Evolutionary conservation across 1,284 basidiomycete genomes (phyloP).

Genomic region (Tylopilus sp.): DNA sequence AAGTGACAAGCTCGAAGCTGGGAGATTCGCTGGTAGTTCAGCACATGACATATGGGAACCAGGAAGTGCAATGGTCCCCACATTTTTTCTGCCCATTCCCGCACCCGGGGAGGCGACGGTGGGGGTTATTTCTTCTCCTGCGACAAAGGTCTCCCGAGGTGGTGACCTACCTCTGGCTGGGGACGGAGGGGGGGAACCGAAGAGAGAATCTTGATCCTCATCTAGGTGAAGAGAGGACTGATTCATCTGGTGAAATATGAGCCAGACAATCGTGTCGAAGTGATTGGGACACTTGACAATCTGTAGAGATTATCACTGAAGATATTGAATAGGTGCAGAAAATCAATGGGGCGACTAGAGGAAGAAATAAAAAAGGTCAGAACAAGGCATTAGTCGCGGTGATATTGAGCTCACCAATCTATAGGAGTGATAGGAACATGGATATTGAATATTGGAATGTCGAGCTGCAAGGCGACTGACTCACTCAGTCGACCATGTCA

Average conservation of each 20-base stretch:
- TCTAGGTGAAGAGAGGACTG: conserved; percentile 16
- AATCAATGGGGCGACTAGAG: background rate
- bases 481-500: no score
- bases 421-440: conserved; percentile 2
- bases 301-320: conserved; percentile 5
- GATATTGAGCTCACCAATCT: conserved; percentile 5
- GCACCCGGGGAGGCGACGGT: conserved; percentile 18
- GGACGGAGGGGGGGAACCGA: conserved; percentile 72
- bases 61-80: conserved; percentile 94
- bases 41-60: conserved; percentile 74
- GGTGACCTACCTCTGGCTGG: conserved; percentile 71
- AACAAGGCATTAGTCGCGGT: background rate
- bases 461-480: background rate
- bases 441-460: background rate
- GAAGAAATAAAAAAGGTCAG: background rate
- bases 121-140: conserved; percentile 3
- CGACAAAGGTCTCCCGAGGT: conserved; percentile 50
- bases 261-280: conserved; percentile 10
- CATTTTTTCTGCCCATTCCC: conserved; percentile 59
- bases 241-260: conserved; percentile 23
- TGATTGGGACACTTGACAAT: conserved; percentile 18
- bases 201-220: conserved; percentile 65
- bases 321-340: background rate
- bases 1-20: conserved; percentile 46
- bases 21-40: conserved; percentile 72